Conservation (phyloP, 2,329 filamentous ascomycete genomes). For the Phaeophleospora eucalypticola region DNA sequence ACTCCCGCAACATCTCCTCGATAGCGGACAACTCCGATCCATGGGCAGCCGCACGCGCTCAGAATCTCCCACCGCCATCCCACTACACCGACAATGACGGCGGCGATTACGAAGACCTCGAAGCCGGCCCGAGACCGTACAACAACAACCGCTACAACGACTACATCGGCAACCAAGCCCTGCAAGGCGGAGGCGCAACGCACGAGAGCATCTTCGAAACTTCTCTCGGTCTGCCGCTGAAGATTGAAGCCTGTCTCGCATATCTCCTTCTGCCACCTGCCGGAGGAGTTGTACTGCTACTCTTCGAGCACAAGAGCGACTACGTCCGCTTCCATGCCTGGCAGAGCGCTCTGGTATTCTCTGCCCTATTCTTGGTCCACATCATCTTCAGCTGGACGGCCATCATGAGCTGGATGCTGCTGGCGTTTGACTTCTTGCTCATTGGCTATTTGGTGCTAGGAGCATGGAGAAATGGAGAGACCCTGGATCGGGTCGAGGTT, state of each 20-base stretch:
- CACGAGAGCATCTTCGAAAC: slow-evolving; percentile 81
- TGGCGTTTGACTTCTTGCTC: slow-evolving; percentile 68
- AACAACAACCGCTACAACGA: slow-evolving; percentile 28
- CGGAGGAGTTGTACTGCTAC: slow-evolving; percentile 76
- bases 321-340: slow-evolving; percentile 97
- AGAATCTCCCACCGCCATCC: slow-evolving; percentile 37
- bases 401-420: slow-evolving; percentile 78
- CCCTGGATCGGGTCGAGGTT: slow-evolving; percentile 69
- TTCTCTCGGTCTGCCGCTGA: slow-evolving; percentile 76
- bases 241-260: slow-evolving; percentile 85
- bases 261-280: slow-evolving; percentile 82
- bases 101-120: slow-evolving; percentile 27
- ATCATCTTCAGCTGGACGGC: slow-evolving; percentile 81
- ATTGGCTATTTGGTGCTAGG: slow-evolving; percentile 73
- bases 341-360: slow-evolving; percentile 54
- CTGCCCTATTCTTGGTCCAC: slow-evolving; percentile 64
- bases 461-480: slow-evolving; percentile 78
- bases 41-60: slow-evolving; percentile 39
- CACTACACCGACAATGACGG: slow-evolving; percentile 27
- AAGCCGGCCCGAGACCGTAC: slow-evolving; percentile 22
- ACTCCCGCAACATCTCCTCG: slow-evolving; percentile 27
- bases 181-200: slow-evolving; percentile 24
- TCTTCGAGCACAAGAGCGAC: slow-evolving; percentile 91
- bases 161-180: slow-evolving; percentile 27
- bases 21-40: slow-evolving; percentile 35